Conservation (phyloP, 2,329 filamentous ascomycete genomes). For the Pseudogymnoascus sp. region DNA sequence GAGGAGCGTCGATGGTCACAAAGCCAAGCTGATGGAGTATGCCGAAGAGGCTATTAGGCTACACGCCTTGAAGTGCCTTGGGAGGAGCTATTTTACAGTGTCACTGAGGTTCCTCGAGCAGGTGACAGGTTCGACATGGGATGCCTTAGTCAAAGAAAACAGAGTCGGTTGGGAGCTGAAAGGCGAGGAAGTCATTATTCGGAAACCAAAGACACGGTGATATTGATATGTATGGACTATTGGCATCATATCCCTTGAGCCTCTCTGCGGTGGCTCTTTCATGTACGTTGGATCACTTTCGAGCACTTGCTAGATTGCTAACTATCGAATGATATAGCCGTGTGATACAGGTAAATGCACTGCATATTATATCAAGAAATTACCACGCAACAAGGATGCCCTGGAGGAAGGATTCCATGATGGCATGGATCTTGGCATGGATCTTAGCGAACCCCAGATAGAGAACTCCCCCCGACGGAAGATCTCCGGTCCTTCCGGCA, state of each 20-base stretch:
- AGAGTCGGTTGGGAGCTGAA: conserved; percentile 82
- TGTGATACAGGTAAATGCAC: background rate
- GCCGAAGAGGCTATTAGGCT: conserved; percentile 66
- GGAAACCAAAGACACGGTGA: conserved; percentile 46
- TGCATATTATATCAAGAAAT: conserved; percentile 1
- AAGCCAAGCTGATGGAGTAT: conserved; percentile 72
- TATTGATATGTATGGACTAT: background rate
- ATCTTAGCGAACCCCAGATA: background rate
- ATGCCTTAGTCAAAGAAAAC: conserved; percentile 57
- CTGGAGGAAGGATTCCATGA: conserved; percentile 3
- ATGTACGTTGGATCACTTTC: background rate
- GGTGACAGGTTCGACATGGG: conserved; percentile 64
- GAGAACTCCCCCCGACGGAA: background rate
- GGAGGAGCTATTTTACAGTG: conserved; percentile 69
- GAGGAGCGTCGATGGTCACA: conserved; percentile 70
- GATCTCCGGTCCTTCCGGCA: background rate
- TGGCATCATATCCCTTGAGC: background rate
- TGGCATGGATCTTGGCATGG: background rate
- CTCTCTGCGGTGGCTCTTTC: background rate
- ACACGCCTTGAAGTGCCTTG: conserved; percentile 80
- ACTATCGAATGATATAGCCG: background rate
- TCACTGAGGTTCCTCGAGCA: conserved; percentile 63
- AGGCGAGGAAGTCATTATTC: conserved; percentile 67
- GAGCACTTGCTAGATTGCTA: background rate
- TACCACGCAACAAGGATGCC: background rate